phyloP scores from a whole-genome alignment of 495 filamentous ascomycete species.

The Annulohypoxylon moriforme region DNA sequence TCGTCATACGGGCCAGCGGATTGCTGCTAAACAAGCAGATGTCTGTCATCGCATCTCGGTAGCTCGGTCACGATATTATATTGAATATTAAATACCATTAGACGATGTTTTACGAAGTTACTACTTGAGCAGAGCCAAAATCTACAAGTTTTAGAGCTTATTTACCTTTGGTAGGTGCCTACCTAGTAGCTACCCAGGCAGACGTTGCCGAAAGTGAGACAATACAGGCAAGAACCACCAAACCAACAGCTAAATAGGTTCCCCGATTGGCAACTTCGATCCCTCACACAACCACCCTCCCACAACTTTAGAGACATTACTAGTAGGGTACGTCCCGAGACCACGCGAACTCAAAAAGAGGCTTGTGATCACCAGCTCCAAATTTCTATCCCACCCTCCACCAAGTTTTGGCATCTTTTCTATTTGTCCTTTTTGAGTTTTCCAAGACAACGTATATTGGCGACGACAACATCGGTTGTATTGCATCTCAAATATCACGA shows the following conservation, averaged over 20 bases:
- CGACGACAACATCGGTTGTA: background rate
- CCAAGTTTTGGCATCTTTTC: background rate
- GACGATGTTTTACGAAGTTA: background rate
- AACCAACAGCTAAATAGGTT: background rate
- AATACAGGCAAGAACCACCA: constrained; percentile 15
- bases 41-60: constrained; percentile 13
- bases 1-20: constrained; percentile 24
- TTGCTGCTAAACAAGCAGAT: constrained; percentile 13
- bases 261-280: constrained; percentile 12
- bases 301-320: constrained; percentile 9
- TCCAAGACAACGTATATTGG: background rate
- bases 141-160: background rate
- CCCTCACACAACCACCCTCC: constrained; percentile 6
- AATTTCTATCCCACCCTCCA: constrained; percentile 21
- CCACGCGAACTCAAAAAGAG: constrained; percentile 31
- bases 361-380: constrained; percentile 33
- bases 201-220: constrained; percentile 20
- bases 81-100: background rate
- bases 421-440: background rate
- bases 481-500: background rate
- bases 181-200: constrained; percentile 10
- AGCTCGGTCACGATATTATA: background rate
- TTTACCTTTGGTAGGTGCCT: background rate
- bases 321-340: constrained; percentile 16
- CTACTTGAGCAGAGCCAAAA: background rate